These are phyloP conservation scores for Angomonas deanei DNA, from an alignment of 208 protist genomes.

Conservation along the genomic window DNA sequence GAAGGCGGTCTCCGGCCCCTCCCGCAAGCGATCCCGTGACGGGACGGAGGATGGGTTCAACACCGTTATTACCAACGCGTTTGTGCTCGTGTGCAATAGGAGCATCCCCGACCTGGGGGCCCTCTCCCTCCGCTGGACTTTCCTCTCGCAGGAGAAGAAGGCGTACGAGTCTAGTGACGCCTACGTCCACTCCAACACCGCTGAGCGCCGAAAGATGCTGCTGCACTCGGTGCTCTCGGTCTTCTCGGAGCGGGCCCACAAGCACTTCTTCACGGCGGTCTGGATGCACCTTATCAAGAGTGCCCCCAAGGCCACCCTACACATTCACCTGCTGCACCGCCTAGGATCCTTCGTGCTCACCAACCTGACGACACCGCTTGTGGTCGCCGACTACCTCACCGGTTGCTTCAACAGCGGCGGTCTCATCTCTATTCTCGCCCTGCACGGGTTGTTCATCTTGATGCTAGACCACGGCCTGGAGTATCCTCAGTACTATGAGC, in stretches of 20 bases:
- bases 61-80: conserved; percentile 52
- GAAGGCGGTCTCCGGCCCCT: conserved; percentile 23
- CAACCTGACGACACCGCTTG: conserved; percentile 76
- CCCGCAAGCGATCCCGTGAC: conserved; percentile 24
- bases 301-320: conserved; percentile 41
- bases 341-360: conserved; percentile 67
- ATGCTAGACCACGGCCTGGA: conserved; percentile 89
- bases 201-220: conserved; percentile 61
- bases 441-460: conserved; percentile 83
- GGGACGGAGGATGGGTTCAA: conserved; percentile 2
- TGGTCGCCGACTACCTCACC: conserved; percentile 82
- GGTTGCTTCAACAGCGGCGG: conserved; percentile 82
- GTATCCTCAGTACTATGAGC: conserved; percentile 88
- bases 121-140: conserved; percentile 53
- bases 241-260: conserved; percentile 77
- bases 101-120: conserved; percentile 38
- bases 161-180: conserved; percentile 49
- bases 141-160: conserved; percentile 53
- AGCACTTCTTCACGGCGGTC: conserved; percentile 73
- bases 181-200: conserved; percentile 60
- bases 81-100: conserved; percentile 67
- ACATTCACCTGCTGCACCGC: conserved; percentile 79
- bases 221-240: conserved; percentile 63
- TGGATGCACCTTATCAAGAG: conserved; percentile 74
- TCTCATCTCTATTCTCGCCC: conserved; percentile 77